Evolutionary conservation across 805 yeast species (phyloP), one percentile per base, ranked within the genome.

Genomic region (Wickerhamiella azymoides): DNA sequence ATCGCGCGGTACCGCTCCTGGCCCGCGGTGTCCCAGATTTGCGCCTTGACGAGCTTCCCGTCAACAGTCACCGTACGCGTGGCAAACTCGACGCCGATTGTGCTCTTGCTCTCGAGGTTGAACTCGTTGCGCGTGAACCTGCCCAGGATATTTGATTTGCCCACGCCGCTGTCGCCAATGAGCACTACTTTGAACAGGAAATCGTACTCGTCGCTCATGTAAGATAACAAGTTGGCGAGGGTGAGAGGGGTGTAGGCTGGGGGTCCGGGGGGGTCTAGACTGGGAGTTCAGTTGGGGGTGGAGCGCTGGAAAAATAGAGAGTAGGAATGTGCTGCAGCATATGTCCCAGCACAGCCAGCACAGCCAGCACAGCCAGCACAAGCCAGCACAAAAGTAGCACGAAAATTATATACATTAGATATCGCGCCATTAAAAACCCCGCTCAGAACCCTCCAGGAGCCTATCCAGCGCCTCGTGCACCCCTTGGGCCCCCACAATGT

Each of bases 21-120:
- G 50, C 98, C 98, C 2, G 98, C 98, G 32, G 98, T 89, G 65
- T 89, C 98, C 98, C 98, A 89, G 62, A 89, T 89, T 70, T 89
- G 98, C 58, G 94, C 77, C 67, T 89, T 89, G 64, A 89, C 88
- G 50, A 93, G 85, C 69, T 89, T 92, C 54, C 94, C 96, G 61
- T 92, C 97, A 49, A 92, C 74, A 58, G 84, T 93, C 47, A 92
- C 78, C 2, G 96, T 88, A 63, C 96, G 75, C 18, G 97, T 92
- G 38, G 97, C 97, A 68, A 89, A 89, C 65, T 92, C 98, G 43
- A 92, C 98, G 40, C 98, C 98, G 60, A 89, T 89, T 24, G 98
- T 89, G 45, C 94, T 82, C 64, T 92, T 79, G 14, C 92, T 79
- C 62, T 92, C 97, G 52, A 88, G 73, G 67, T 88, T 86, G 70